Evolutionary conservation across 805 yeast species (phyloP).

Genomic region (Saturnispora sanitii): DNA sequence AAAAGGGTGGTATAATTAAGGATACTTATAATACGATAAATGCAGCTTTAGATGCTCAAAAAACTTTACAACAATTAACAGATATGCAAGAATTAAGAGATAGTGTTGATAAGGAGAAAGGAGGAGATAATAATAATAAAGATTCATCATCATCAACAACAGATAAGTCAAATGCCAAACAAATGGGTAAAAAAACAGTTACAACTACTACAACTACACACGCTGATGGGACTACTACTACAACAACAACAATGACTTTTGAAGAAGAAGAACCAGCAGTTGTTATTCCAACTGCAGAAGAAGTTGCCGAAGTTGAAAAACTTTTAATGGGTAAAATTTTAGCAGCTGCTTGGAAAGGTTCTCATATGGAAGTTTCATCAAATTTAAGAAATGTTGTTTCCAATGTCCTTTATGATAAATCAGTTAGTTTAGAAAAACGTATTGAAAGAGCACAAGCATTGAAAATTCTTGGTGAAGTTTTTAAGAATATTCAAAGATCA

Average conservation of each 20-base stretch:
- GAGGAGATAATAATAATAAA: background rate
- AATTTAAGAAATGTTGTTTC: conserved; percentile 79
- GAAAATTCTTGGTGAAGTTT: conserved; percentile 58
- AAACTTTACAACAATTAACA: conserved; percentile 62
- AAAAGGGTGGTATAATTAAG: conserved; percentile 73
- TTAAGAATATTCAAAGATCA: conserved; percentile 59
- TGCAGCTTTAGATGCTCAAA: conserved; percentile 82
- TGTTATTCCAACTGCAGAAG: conserved; percentile 42
- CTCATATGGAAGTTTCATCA: conserved; percentile 74
- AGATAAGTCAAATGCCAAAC: background rate
- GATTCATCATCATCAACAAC: too few species aligned
- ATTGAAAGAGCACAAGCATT: conserved; percentile 72
- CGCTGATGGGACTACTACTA: too few species aligned
- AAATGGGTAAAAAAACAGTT: background rate
- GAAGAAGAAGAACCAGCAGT: conserved; percentile 17
- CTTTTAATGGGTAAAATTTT: conserved; percentile 78
- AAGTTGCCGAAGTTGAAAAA: conserved; percentile 67
- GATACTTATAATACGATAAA: conserved; percentile 76
- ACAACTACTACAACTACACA: background rate
- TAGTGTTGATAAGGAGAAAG: conserved; percentile 3
- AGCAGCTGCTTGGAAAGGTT: conserved; percentile 93
- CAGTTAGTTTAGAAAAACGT: conserved; percentile 50
- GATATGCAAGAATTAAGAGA: conserved; percentile 51
- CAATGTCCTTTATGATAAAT: conserved; percentile 59
- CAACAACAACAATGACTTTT: conserved; percentile 17